These are phyloP conservation scores for Rhodosporidiobolus sp. DNA, from an alignment of 768 basidiomycete genomes.

Conservation along the genomic window DNA sequence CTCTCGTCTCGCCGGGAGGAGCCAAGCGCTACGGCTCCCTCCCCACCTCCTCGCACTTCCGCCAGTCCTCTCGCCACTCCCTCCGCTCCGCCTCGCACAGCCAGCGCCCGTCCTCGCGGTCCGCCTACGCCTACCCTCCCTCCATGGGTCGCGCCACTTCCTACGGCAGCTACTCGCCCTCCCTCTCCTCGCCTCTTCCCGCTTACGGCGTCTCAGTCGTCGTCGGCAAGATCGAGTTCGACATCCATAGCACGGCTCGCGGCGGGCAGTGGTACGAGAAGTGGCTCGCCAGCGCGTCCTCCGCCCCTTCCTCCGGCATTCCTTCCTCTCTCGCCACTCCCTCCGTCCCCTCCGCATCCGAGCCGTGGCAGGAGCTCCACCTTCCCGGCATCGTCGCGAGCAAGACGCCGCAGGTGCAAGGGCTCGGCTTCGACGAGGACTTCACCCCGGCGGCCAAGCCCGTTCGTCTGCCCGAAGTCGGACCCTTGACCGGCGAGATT, in stretches of 20 bases:
- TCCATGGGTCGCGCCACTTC: slow-evolving; percentile 6
- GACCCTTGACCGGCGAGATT: not conserved
- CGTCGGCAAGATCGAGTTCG: slow-evolving; percentile 91
- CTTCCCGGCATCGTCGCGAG: slow-evolving; percentile 22
- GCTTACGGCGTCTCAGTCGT: slow-evolving; percentile 51
- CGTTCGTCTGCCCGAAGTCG: not conserved
- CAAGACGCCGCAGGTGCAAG: not conserved
- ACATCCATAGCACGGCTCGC: slow-evolving; percentile 62
- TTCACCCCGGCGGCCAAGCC: slow-evolving; percentile 2
- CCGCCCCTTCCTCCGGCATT: not conserved
- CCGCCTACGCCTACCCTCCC: slow-evolving; percentile 13
- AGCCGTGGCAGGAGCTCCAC: slow-evolving; percentile 25
- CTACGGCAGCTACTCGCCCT: slow-evolving; percentile 4
- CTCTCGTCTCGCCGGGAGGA: slow-evolving; percentile 42
- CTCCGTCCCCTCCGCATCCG: not conserved
- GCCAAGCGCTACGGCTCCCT: slow-evolving; percentile 63
- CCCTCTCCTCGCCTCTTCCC: not conserved
- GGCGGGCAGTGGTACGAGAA: slow-evolving; percentile 40
- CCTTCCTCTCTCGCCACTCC: not conserved
- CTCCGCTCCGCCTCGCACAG: slow-evolving; percentile 3
- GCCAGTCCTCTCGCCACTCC: slow-evolving; percentile 30
- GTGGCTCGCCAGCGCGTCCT: slow-evolving; percentile 31
- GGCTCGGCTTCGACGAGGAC: slow-evolving; percentile 1
- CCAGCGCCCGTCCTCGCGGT: not conserved
- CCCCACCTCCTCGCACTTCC: slow-evolving; percentile 56